These are phyloP conservation scores for Pistacia atlantica DNA, from an alignment of 345 rosid genomes.

Conservation along the genomic window DNA sequence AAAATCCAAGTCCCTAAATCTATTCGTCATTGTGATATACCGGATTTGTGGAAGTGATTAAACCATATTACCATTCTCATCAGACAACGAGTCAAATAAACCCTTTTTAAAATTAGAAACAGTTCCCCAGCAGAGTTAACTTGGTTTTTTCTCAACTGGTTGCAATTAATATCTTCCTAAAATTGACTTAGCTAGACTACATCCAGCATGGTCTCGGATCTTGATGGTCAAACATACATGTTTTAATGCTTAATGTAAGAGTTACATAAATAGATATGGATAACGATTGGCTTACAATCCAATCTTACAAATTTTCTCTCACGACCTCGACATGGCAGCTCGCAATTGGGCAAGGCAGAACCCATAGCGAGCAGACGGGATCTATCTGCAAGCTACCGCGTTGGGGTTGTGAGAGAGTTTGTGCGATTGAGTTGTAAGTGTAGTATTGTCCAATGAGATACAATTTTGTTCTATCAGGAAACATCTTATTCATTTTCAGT, in stretches of 20 bases:
- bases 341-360: too few species aligned
- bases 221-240: neutral
- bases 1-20: constrained; percentile 1
- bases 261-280: neutral
- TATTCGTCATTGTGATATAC: neutral
- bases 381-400: too few species aligned
- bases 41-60: neutral
- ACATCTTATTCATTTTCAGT: neutral
- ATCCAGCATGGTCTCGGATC: neutral
- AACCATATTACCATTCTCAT: neutral
- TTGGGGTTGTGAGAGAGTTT: too few species aligned
- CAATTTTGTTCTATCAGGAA: neutral
- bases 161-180: neutral
- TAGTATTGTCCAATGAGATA: too few species aligned
- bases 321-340: too few species aligned
- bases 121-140: neutral
- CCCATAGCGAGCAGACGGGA: too few species aligned
- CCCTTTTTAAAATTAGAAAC: neutral
- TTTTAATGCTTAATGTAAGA: neutral
- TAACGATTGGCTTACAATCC: too few species aligned
- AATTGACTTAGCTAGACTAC: neutral
- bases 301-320: too few species aligned
- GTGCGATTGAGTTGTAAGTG: too few species aligned
- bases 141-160: neutral
- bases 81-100: neutral